These are phyloP conservation scores for Ustilago tritici DNA, from an alignment of 1,284 basidiomycete species.

Conservation along the genomic window DNA sequence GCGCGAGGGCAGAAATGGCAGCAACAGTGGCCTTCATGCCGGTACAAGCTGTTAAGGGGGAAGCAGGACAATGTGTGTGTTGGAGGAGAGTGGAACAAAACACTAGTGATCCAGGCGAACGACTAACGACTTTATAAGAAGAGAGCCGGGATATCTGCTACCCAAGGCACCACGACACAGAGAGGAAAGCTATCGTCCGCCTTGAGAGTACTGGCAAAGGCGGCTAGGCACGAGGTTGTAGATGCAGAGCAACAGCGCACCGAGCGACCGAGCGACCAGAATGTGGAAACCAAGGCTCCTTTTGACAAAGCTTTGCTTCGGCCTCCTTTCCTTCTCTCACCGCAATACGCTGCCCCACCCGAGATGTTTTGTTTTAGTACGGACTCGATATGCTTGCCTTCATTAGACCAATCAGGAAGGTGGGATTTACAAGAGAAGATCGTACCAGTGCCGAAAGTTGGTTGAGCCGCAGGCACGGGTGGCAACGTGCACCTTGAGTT, in stretches of 20 bases:
- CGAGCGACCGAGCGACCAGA: too few species aligned
- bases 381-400: neutral
- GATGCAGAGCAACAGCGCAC: neutral
- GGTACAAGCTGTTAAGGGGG: neutral
- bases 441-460: neutral
- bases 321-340: too few species aligned
- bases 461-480: conserved; percentile 6
- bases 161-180: too few species aligned
- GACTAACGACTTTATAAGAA: neutral
- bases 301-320: too few species aligned
- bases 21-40: conserved; percentile 78
- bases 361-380: neutral
- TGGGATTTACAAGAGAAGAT: conserved; percentile 5
- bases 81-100: neutral
- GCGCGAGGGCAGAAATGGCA: conserved; percentile 84
- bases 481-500: conserved; percentile 23
- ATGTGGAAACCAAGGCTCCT: too few species aligned
- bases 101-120: neutral
- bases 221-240: neutral
- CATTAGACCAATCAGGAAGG: conserved; percentile 11
- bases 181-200: too few species aligned
- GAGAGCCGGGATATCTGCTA: neutral
- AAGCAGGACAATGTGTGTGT: neutral
- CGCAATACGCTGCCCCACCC: neutral
- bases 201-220: too few species aligned